Evolutionary conservation across 2,329 filamentous ascomycete species (phyloP).

Genomic region (Didymella keratinophila): DNA sequence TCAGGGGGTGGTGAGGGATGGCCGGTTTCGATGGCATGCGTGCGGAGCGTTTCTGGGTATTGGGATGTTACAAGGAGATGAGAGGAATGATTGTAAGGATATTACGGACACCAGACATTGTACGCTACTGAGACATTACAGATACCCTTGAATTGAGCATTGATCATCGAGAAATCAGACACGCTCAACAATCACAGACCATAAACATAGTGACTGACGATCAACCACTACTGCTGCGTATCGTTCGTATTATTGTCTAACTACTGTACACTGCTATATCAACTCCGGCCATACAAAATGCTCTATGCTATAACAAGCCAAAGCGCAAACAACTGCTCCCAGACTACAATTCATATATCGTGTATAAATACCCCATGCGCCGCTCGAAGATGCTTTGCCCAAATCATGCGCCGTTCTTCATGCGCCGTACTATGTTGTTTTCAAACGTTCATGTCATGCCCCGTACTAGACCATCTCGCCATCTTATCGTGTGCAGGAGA

Average conservation of each 20-base stretch:
- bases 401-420: constrained; percentile 5
- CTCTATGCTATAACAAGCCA: not conserved
- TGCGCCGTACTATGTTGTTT: constrained; percentile 4
- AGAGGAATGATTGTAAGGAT: no score
- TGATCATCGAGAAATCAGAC: no score
- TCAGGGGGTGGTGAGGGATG: constrained; percentile 11
- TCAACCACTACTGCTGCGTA: not conserved
- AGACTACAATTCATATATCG: constrained; percentile 1
- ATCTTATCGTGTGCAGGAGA: not conserved
- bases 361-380: constrained; percentile 14
- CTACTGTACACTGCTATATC: not conserved
- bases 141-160: no score
- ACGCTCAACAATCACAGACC: no score
- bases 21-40: no score
- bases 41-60: no score
- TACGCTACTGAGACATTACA: no score
- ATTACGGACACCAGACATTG: no score
- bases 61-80: no score
- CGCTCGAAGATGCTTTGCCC: constrained; percentile 7
- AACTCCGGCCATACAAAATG: not conserved
- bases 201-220: no score
- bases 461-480: not conserved
- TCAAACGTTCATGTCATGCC: not conserved
- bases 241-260: not conserved
- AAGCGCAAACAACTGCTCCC: constrained; percentile 1